Evolutionary conservation across 164 flowering plant genomes (phyloP).

Genomic region (Aristolochia fimbriata): DNA sequence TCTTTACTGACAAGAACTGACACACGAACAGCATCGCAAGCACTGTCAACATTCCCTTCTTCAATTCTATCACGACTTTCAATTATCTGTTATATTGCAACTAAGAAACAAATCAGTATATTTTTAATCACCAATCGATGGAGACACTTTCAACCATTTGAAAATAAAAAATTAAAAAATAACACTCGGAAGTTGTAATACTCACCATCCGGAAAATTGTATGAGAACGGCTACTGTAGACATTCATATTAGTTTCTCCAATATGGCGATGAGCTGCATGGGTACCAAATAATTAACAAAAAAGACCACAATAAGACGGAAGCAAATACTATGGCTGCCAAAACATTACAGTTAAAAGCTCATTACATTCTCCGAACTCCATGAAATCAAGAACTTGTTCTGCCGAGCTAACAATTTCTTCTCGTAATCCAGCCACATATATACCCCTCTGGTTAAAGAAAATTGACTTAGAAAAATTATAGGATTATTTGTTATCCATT

Average conservation of each 20-base stretch:
- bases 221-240: conserved; percentile 89
- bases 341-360: background rate
- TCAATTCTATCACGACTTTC: conserved; percentile 79
- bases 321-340: no score
- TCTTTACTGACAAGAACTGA: conserved; percentile 67
- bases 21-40: conserved; percentile 97
- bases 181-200: no score
- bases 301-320: background rate
- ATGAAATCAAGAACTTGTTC: conserved; percentile 86
- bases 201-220: conserved; percentile 96
- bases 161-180: conserved; percentile 3
- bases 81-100: conserved; percentile 49
- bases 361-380: conserved; percentile 87
- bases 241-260: conserved; percentile 98
- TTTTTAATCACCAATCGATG: no score
- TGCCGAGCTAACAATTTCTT: conserved; percentile 88
- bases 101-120: conserved; percentile 1
- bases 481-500: no score
- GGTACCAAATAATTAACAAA: conserved; percentile 1
- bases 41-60: conserved; percentile 36
- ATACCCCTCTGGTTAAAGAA: conserved; percentile 59
- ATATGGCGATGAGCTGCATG: conserved; percentile 91
- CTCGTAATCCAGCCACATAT: conserved; percentile 92
- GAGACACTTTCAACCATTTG: background rate
- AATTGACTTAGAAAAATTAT: background rate